phyloP scores from a whole-genome alignment of 371 early-diverging fungal species.

The Batrachochytrium dendrobatidis region DNA sequence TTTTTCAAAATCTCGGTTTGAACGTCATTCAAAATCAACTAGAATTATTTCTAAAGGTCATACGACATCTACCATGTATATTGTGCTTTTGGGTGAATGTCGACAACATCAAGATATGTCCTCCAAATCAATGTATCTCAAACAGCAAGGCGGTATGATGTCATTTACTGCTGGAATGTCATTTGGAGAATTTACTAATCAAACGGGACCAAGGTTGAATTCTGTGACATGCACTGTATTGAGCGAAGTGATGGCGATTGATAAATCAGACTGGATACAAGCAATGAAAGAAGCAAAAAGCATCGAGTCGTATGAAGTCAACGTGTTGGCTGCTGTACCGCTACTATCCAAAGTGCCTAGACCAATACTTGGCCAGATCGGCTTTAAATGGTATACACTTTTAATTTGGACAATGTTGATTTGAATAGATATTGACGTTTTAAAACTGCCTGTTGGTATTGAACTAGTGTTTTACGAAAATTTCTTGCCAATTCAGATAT shows the following conservation, averaged over 20 bases:
- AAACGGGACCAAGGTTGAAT: neutral
- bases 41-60: neutral
- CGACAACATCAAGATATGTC: neutral
- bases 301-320: neutral
- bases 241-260: neutral
- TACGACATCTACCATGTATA: neutral
- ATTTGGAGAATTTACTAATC: neutral
- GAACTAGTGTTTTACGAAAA: neutral
- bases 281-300: neutral
- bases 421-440: neutral
- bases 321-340: neutral
- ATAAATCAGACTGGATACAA: neutral
- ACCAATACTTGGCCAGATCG: neutral
- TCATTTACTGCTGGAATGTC: neutral
- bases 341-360: neutral
- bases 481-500: neutral
- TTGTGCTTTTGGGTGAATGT: conserved; percentile 1
- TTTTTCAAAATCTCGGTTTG: neutral
- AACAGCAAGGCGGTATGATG: neutral
- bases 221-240: neutral
- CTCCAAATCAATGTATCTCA: neutral
- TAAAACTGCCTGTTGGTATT: neutral
- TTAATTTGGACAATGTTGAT: neutral
- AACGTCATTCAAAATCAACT: neutral
- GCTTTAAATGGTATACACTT: neutral